A percentile compares a stretch with the other conserved stretches of the same genome.
These are phyloP conservation scores for Pleurotus pulmonarius DNA, from an alignment of 768 basidiomycete genomes.

Conservation along the genomic window DNA sequence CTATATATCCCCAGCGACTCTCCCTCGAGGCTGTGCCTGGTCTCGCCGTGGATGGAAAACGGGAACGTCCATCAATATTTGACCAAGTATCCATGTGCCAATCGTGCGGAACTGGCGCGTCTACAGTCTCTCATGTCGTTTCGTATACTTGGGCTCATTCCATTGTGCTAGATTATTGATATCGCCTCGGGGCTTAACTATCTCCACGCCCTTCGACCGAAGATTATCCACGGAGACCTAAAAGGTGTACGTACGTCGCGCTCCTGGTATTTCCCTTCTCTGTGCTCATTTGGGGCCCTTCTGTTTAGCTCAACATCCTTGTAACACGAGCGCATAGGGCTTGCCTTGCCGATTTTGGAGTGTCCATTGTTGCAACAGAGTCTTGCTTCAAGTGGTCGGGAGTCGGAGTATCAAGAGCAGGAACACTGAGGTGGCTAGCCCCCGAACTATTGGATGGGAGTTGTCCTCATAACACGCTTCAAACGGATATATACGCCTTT, in stretches of 20 bases:
- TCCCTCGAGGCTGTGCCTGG: conserved; percentile 26
- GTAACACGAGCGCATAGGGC: conserved; percentile 36
- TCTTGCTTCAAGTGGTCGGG: not conserved
- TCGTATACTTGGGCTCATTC: not conserved
- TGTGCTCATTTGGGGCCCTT: not conserved
- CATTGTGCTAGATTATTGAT: conserved; percentile 22
- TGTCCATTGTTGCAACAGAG: conserved; percentile 25
- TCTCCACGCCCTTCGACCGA: conserved; percentile 23
- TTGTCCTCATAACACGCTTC: conserved; percentile 11
- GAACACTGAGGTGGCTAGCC: conserved; percentile 32
- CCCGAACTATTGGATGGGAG: conserved; percentile 28
- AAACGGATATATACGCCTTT: conserved; percentile 37
- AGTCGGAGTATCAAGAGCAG: conserved; percentile 7
- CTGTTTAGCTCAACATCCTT: conserved; percentile 41
- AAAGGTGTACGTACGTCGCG: conserved; percentile 29
- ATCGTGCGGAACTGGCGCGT: conserved; percentile 14
- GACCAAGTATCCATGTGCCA: conserved; percentile 10
- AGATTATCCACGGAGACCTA: conserved; percentile 42
- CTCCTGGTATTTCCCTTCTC: not conserved
- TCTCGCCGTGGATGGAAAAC: conserved; percentile 36
- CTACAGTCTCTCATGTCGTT: not conserved
- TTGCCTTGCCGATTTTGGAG: conserved; percentile 49
- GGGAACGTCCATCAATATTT: conserved; percentile 29
- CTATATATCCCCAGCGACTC: conserved; percentile 23
- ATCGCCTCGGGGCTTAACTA: conserved; percentile 28